Base-by-base conservation (phyloP, 2,329 filamentous ascomycete species). In the Passalora sequoiae region DNA sequence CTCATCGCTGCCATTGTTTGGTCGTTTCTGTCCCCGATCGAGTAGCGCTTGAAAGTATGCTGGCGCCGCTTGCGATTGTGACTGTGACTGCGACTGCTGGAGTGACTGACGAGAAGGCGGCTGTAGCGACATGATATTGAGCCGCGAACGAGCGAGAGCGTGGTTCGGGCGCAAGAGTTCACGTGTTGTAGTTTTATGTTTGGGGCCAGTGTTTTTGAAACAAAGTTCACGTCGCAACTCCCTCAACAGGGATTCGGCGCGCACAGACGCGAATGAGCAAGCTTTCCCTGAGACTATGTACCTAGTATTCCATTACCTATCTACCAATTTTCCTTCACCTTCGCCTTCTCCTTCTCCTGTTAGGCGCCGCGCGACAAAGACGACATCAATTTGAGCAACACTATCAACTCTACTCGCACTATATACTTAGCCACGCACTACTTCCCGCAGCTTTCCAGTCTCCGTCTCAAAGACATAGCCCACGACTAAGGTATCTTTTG, bases 1-100 rank as follows among this genome's bases (percentile, higher is more conserved):
- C 33, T 98, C 75, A 47, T 96, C 87, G 54, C 77, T 78, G 54
- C 77, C 78, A 45, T 80, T 75, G 35, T 29, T 53, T 83, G 81
- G 78, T 50, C 87, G 81, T 64, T 82, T 83, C 60, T 75, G 79
- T 25, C 78, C 76, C 46, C 78, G 74, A 58, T 83, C 80, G 16
- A 83, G 64, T 25, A 83, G 61, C 51, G 78, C 78, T 54, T 81
- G 80, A 58, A 83, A 83, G 55, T 80, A 81, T 1, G 77, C 77
- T 20, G 78, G 76, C 42, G 53, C 45, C 21, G 46, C 43, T 25
- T 49, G 51, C 15, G 47, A 40, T 24, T 22, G 33, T n/a, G 19
- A 20, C 8, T 21, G 33, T n/a, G 21, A 24, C 12, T 36, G 19
- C 24, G 8, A 24, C 20, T 8, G 33, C 12, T 22, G 19, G 16